Evolutionary conservation across 306 rosid genomes (phyloP), one percentile per base, ranked within the genome.

Genomic region (Glycine latifolia): DNA sequence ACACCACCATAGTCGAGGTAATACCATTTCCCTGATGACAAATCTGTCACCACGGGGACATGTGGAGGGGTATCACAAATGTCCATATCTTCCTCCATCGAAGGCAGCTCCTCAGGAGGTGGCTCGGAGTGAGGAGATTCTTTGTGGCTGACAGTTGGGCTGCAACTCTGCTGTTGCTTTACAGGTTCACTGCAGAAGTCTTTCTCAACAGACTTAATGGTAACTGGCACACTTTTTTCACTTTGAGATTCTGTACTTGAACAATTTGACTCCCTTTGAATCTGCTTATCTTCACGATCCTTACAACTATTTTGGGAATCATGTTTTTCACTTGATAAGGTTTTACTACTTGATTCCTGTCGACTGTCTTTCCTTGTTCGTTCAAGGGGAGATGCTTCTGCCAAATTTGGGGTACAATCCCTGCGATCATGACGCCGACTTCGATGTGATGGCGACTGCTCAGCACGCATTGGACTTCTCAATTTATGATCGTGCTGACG

Each of bases 81-180:
- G 87, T 96, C 99, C 99, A 96, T 96, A 75, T 96, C 99, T 87
- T 96, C 99, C 83, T 96, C 99, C 99, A 96, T 96, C 2, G 98
- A 93, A 84, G 89, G 92, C 72, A 88, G 87, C 88, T 94, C 99
- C 74, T 91, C 99, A 10, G 84, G 86, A 80, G 87, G 85, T 71
- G 88, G 87, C 75, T 71, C 92, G 59, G 77, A 62, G 52, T 20
- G 79, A 60, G 92, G 87, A 71, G 86, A 77, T 82, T 89, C 98
- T 77, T 74, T 84, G 85, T 65, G 75, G 73, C 71, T 70, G 65
- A 85, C 78, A 68, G 87, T 68, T 54, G 98, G 92, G 85, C 92
- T 88, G 86, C 91, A 80, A 75, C 85, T 43, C 80, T 35, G 85
- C 76, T 85, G 92, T 67, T 87, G 94, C 88, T 89, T 87, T 56